Evolutionary conservation across 129 eudicot species (phyloP), one percentile per base, ranked within the genome.

Genomic region (Kitagawia praeruptora): DNA sequence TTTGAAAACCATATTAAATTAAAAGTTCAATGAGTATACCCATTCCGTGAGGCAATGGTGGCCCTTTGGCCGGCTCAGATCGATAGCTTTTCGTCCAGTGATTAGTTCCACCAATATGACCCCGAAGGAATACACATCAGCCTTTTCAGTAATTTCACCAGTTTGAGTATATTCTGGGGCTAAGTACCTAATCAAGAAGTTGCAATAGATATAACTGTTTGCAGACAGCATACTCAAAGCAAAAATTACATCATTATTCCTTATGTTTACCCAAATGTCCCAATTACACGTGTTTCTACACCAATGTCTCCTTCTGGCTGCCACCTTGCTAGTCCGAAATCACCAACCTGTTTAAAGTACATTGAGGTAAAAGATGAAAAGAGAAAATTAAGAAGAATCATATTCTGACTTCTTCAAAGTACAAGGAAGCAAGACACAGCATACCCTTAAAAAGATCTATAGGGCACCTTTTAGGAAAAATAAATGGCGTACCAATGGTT

Each of bases 141-240:
- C 91, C 85, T 95, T 95, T 80, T 95, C 98, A 1, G 96, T 88
- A 70, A 95, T 83, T 84, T 92, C 93, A 13, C 98, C 98, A 42
- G 83, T 95, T 83, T 92, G 97, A 53, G 96, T 96, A 70, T 95
- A 95, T 84, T 95, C 98, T 12, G 98, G 98, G 82, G 98, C 96
- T 86, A 95, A 83, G 83, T 95, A 95, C 85, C 97, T 92, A 82
- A 11, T 67, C 15, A 42, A 19, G 46, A 16, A n/a, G 15, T 19
- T 14, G 3, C 2, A 38, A 42, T 40, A 28, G 21, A 42, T 73
- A 39, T 12, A 73, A 8, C 2, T 42, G 38, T 73, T n/a, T 40
- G 49, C 49, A 73, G 53, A 73, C 34, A 9, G 4, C 46, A 19
- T 72, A 9, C 10, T 42, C n/a, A 27, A 40, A 18, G 45, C 25